Evolutionary conservation across 2,329 filamentous ascomycete species (phyloP), one percentile per base, ranked within the genome.

Genomic region (Cladosporium sp.): DNA sequence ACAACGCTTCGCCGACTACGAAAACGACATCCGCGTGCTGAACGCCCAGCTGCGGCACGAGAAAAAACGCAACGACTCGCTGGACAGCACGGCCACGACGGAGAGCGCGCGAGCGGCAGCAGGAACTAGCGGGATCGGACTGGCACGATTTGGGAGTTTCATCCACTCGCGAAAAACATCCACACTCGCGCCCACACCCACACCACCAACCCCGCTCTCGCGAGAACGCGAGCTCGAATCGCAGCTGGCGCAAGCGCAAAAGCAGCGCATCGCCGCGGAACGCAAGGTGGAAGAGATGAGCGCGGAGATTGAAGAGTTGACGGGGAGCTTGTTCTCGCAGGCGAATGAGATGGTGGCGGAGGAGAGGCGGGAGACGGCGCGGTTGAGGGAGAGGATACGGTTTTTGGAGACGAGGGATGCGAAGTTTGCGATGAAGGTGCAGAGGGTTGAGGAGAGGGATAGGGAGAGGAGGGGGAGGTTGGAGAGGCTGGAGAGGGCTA

Each of bases 311-410:
- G 88, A 92, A 69, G 88, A 93, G 69, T 72, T 93, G 56, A 87
- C 80, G 61, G 84, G 80, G 16, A 79, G 78, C 43, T 71, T 93
- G 48, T 93, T 93, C 66, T 83, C 87, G 70, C 84, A 91, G 71
- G 88, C 88, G 45, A 93, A 93, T 66, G 83, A 90, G 69, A 93
- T 93, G 88, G 88, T 93, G 16, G 86, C 88, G 2, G 75, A 78
- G 15, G 88, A 93, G 73, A 74, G 88, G 38, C 78, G 81, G 50
- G 85, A 84, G 35, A 73, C 86, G 51, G 86, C 86, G 3, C 79
- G 77, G 60, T 74, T 93, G 29, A 85, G 89, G 70, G 82, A 85
- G 62, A 72, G 85, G 33, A 80, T 93, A 6, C 78, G 74, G 49
- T 74, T 83, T 60, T 69, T 93, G 18, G 87, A 91, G 70, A 70